A percentile compares a stretch with the other conserved stretches of the same genome.
Evolutionary conservation across 164 flowering plant species (phyloP).

Genomic region (Berberis thunbergii): DNA sequence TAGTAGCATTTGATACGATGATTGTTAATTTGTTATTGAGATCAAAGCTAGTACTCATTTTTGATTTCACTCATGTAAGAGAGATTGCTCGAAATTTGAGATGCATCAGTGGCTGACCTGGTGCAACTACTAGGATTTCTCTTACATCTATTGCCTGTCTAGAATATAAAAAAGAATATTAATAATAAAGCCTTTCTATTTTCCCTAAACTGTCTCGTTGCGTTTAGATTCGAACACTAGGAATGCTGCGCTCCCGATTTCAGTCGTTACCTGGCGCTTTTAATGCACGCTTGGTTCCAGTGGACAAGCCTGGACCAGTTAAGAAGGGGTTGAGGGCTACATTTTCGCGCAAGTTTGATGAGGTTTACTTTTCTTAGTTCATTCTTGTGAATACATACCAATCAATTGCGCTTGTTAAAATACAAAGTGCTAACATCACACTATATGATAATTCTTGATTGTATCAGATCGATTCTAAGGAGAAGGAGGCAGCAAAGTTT

Average conservation of each 20-base stretch:
- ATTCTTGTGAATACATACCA: too few species aligned
- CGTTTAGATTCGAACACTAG: constrained; percentile 78
- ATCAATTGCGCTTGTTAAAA: not conserved
- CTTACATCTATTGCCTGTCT: too few species aligned
- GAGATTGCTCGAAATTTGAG: too few species aligned
- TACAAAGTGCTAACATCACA: not conserved
- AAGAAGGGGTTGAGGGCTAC: constrained; percentile 52
- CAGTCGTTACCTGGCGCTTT: constrained; percentile 97
- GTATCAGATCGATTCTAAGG: constrained; percentile 42
- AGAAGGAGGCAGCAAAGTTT: constrained; percentile 94
- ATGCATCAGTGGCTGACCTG: too few species aligned
- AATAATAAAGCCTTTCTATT: too few species aligned
- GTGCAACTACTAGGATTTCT: too few species aligned
- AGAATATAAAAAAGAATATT: too few species aligned
- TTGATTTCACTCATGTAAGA: too few species aligned
- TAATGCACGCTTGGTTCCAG: constrained; percentile 76
- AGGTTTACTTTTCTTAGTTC: constrained; percentile 41
- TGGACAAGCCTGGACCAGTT: constrained; percentile 26
- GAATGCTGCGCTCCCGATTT: constrained; percentile 91
- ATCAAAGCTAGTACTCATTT: too few species aligned
- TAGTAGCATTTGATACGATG: too few species aligned
- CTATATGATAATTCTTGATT: not conserved
- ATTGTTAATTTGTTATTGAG: too few species aligned
- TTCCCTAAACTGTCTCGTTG: not conserved
- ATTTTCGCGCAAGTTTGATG: constrained; percentile 60